Conservation (phyloP, 306 rosid genomes). For the Herpetospermum pedunculosum region DNA sequence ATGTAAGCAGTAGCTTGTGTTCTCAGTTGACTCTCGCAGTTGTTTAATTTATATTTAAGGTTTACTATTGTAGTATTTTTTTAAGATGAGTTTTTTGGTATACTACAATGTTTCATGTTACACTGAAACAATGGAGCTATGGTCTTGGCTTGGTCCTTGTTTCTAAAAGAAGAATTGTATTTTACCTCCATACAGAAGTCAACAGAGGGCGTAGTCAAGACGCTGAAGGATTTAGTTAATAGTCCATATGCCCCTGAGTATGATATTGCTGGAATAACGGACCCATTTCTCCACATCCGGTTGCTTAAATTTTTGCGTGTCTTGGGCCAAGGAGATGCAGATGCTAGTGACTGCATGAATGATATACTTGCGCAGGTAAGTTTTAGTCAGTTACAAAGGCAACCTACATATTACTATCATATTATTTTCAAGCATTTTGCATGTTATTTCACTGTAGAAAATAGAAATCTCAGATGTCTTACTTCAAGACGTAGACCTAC, state of each 20-base stretch:
- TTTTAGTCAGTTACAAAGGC: neutral
- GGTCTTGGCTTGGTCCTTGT: neutral
- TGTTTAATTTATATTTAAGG: neutral
- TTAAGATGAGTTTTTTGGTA: neutral
- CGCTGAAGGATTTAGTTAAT: constrained; percentile 74
- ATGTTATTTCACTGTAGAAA: neutral
- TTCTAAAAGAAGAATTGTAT: constrained; percentile 15
- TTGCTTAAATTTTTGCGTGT: constrained; percentile 78
- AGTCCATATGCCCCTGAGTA: constrained; percentile 95
- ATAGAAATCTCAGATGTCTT: neutral
- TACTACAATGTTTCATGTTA: neutral
- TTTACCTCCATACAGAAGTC: constrained; percentile 53
- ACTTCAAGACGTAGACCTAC: neutral
- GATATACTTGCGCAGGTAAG: constrained; percentile 99
- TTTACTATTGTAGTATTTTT: neutral
- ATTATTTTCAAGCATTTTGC: neutral
- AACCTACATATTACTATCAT: neutral
- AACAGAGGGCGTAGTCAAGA: constrained; percentile 80
- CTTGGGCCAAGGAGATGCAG: constrained; percentile 87
- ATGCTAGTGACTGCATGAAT: constrained; percentile 88
- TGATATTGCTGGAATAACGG: constrained; percentile 92
- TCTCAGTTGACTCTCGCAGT: neutral
- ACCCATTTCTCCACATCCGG: constrained; percentile 94
- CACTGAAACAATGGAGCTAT: neutral
- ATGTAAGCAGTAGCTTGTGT: neutral